These are phyloP conservation scores for Globomyces sp. DNA, from an alignment of 371 early-diverging fungal genomes.

Conservation along the genomic window DNA sequence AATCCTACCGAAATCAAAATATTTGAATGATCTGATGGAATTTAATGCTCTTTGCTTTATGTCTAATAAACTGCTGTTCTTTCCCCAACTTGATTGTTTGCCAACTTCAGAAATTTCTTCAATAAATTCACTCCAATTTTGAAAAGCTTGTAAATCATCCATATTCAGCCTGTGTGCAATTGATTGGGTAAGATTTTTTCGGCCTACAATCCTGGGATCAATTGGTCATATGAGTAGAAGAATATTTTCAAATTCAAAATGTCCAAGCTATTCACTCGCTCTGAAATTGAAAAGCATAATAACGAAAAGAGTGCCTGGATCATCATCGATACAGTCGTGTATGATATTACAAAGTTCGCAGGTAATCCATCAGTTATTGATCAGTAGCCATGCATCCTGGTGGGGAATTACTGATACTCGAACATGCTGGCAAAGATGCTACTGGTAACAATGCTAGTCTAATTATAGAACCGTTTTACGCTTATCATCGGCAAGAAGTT, in stretches of 20 bases:
- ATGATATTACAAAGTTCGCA: conserved; percentile 38
- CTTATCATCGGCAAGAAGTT: conserved; percentile 67
- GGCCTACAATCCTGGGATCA: no score
- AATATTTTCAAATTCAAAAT: conserved; percentile 1
- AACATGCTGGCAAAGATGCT: conserved; percentile 20
- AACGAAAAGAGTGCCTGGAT: conserved; percentile 35
- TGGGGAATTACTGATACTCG: conserved; percentile 22
- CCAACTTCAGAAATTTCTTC: no score
- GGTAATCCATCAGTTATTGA: conserved; percentile 26
- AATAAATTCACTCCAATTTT: no score
- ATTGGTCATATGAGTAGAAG: not conserved
- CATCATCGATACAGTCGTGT: conserved; percentile 41
- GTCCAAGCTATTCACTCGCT: conserved; percentile 20
- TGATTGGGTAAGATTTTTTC: no score
- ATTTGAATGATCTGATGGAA: no score
- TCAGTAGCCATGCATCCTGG: conserved; percentile 20
- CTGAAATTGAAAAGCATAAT: conserved; percentile 43
- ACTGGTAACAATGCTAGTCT: conserved; percentile 1
- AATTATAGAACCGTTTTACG: conserved; percentile 58
- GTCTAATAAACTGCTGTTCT: no score
- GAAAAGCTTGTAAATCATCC: no score
- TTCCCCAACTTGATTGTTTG: no score
- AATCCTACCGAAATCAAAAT: no score
- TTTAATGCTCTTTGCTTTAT: no score
- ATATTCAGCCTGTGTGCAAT: no score